phyloP scores from a whole-genome alignment of 192 early-diverging fungal species.

The Podochytrium sp. region DNA sequence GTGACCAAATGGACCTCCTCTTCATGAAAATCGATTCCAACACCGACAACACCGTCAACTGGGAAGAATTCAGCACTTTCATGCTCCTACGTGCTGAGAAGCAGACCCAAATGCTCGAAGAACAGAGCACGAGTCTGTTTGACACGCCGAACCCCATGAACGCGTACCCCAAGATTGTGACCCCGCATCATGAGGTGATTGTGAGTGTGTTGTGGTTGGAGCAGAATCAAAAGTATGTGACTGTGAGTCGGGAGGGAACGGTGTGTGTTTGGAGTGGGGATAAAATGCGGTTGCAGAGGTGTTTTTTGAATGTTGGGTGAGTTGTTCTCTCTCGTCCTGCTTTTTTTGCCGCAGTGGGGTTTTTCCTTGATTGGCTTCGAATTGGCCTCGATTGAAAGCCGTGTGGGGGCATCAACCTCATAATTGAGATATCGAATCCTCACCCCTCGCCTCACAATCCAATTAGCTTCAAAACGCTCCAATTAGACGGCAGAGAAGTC shows the following conservation, averaged over 20 bases:
- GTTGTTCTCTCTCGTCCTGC: not conserved
- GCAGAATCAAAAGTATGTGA: slow-evolving; percentile 39
- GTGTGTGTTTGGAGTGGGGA: slow-evolving; percentile 58
- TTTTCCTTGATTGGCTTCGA: too few relatives aligned
- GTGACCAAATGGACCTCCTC: slow-evolving; percentile 58
- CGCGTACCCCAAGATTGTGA: slow-evolving; percentile 13
- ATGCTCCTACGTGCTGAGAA: slow-evolving; percentile 57
- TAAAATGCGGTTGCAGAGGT: slow-evolving; percentile 48
- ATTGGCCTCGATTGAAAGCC: too few relatives aligned
- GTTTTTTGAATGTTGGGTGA: slow-evolving; percentile 45
- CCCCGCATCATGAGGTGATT: slow-evolving; percentile 54
- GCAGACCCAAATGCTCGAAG: slow-evolving; percentile 53
- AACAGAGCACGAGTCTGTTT: slow-evolving; percentile 45
- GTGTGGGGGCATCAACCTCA: too few relatives aligned
- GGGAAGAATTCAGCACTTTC: slow-evolving; percentile 66
- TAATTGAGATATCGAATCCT: not conserved
- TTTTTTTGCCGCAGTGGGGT: too few relatives aligned
- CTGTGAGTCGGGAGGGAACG: slow-evolving; percentile 51
- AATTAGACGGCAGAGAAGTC: slow-evolving; percentile 18
- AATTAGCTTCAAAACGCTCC: slow-evolving; percentile 12
- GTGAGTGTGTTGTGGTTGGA: slow-evolving; percentile 40
- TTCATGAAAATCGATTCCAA: slow-evolving; percentile 68
- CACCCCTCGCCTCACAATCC: not conserved
- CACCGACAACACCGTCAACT: slow-evolving; percentile 57
- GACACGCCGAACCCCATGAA: slow-evolving; percentile 31